A percentile compares a stretch with the other conserved stretches of the same genome.
phyloP scores from a whole-genome alignment of 2,329 filamentous ascomycete genomes.

The Pleoardoris graminearum region DNA sequence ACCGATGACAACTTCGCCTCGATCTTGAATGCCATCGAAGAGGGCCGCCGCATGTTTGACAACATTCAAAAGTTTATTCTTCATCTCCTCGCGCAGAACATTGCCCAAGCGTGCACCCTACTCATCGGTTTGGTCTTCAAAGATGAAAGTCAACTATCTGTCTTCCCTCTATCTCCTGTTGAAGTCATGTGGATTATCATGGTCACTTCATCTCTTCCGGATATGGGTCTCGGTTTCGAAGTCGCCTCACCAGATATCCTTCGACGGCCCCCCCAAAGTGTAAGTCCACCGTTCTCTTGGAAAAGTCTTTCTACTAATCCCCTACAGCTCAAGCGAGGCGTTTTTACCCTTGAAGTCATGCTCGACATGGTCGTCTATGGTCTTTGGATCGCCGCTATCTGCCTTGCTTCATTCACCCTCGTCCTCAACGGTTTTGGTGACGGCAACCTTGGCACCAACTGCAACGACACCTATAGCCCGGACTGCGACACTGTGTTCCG shows the following conservation, averaged over 20 bases:
- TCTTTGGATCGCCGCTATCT: slow-evolving; percentile 41
- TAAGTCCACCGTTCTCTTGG: slow-evolving; percentile 67
- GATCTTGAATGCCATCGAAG: slow-evolving; percentile 80
- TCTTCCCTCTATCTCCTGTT: slow-evolving; percentile 83
- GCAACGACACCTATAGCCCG: slow-evolving; percentile 40
- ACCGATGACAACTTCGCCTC: slow-evolving; percentile 89
- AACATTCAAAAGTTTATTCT: slow-evolving; percentile 89
- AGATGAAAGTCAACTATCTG: slow-evolving; percentile 70
- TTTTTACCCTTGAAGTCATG: slow-evolving; percentile 46
- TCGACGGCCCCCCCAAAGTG: slow-evolving; percentile 74
- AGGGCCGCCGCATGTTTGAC: slow-evolving; percentile 83
- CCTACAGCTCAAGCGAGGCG: slow-evolving; percentile 38
- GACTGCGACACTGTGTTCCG: slow-evolving; percentile 43
- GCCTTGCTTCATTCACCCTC: slow-evolving; percentile 41
- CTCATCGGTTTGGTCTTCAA: slow-evolving; percentile 83
- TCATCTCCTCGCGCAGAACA: slow-evolving; percentile 75
- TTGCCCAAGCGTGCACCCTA: slow-evolving; percentile 79
- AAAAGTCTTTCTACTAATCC: slow-evolving; percentile 1
- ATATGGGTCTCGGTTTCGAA: slow-evolving; percentile 85
- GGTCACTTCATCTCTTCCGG: slow-evolving; percentile 84
- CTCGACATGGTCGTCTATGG: slow-evolving; percentile 46
- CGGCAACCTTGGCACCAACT: slow-evolving; percentile 38
- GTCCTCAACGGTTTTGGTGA: slow-evolving; percentile 42
- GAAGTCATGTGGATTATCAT: slow-evolving; percentile 95
- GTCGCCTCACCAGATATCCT: slow-evolving; percentile 75